Evolutionary conservation across 2,329 filamentous ascomycete genomes (phyloP).

Genomic region (Sclerotinia spermophila): DNA sequence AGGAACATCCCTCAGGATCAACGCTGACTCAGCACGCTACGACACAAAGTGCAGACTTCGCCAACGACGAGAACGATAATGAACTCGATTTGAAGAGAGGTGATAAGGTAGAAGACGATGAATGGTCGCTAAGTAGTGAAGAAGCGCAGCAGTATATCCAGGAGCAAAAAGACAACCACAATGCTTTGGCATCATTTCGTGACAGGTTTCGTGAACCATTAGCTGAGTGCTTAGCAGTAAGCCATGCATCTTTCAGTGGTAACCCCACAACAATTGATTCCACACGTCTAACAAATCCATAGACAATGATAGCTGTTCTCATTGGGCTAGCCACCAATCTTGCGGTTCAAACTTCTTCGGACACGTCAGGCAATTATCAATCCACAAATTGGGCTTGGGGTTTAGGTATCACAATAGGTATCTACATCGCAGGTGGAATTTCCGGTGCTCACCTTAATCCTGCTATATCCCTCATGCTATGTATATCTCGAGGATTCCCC

Average conservation of each 20-base stretch:
- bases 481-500: constrained; percentile 50
- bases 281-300: not conserved
- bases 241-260: not conserved
- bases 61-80: not conserved
- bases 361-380: constrained; percentile 41
- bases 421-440: constrained; percentile 47
- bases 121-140: constrained; percentile 22
- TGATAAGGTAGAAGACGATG: constrained; percentile 13
- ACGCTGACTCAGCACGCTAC: not conserved
- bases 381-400: constrained; percentile 50
- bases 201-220: constrained; percentile 49
- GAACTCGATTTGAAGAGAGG: constrained; percentile 13
- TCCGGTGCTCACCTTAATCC: constrained; percentile 47
- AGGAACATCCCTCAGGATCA: constrained; percentile 5
- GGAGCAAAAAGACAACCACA: constrained; percentile 10
- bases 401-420: constrained; percentile 49
- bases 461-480: constrained; percentile 43
- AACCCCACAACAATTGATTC: not conserved
- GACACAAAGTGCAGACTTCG: not conserved
- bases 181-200: constrained; percentile 44
- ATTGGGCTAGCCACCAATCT: constrained; percentile 49
- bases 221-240: constrained; percentile 47
- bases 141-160: constrained; percentile 24
- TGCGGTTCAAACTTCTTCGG: constrained; percentile 36
- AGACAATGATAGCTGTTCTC: constrained; percentile 31